phyloP scores from a whole-genome alignment of 2,329 filamentous ascomycete species.

The Byssothecium circinans region DNA sequence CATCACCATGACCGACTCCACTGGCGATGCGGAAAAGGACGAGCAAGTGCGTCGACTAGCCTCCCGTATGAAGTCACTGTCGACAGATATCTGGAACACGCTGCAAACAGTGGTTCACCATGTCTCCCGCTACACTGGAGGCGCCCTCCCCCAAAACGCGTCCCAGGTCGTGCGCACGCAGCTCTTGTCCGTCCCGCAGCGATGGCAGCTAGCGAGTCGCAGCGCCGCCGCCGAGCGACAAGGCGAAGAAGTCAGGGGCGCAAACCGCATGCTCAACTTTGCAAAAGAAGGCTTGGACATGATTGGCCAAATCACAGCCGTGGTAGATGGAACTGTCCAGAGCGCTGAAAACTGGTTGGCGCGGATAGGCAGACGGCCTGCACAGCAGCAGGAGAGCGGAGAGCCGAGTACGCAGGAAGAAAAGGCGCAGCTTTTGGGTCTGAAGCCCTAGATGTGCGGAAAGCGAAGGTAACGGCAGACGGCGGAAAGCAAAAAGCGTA shows the following conservation, averaged over 20 bases:
- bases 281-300: slow-evolving; percentile 91
- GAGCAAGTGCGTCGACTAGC: slow-evolving; percentile 63
- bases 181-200: slow-evolving; percentile 78
- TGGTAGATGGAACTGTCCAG: slow-evolving; percentile 84
- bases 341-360: slow-evolving; percentile 93
- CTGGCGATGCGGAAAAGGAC: slow-evolving; percentile 27
- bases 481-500: not conserved
- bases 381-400: not conserved
- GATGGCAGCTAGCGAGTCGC: slow-evolving; percentile 69
- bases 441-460: not conserved
- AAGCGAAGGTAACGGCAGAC: not conserved
- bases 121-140: slow-evolving; percentile 88
- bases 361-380: slow-evolving; percentile 58
- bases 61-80: slow-evolving; percentile 71
- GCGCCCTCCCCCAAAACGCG: slow-evolving; percentile 86
- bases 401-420: slow-evolving; percentile 8
- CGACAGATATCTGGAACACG: slow-evolving; percentile 52
- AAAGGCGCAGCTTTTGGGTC: slow-evolving; percentile 16
- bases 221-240: slow-evolving; percentile 21
- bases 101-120: slow-evolving; percentile 79
- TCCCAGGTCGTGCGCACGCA: slow-evolving; percentile 79
- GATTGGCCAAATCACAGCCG: slow-evolving; percentile 86
- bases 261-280: slow-evolving; percentile 78
- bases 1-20: slow-evolving; percentile 16
- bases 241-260: slow-evolving; percentile 55